phyloP scores from a whole-genome alignment of 139 green algal species.

The Chlorella sp. region DNA sequence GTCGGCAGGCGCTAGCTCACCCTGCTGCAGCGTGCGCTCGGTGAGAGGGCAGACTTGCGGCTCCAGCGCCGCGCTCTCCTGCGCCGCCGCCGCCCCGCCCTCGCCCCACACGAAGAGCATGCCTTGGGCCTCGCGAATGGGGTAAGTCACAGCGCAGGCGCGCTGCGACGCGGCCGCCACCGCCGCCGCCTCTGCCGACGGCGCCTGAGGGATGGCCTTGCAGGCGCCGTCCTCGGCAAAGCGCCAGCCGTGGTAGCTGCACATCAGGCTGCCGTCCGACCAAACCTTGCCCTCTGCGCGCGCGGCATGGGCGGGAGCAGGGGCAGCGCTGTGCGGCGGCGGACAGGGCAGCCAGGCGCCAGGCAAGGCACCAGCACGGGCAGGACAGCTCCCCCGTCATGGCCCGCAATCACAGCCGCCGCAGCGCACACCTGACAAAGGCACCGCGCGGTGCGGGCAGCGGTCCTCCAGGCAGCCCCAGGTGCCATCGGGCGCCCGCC shows the following conservation, averaged over 20 bases:
- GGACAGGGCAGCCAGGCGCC: not conserved
- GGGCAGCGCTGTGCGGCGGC: not conserved
- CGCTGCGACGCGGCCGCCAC: not conserved
- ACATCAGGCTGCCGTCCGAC: conserved; percentile 45
- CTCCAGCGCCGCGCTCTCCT: not conserved
- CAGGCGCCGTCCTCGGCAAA: conserved; percentile 49
- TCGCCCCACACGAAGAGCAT: conserved; percentile 40
- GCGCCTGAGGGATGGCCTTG: conserved; percentile 50
- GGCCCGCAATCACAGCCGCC: not conserved
- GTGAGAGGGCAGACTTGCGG: not conserved
- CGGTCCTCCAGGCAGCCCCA: conserved; percentile 16
- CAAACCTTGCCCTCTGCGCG: conserved; percentile 46
- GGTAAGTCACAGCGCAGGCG: not conserved
- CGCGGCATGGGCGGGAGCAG: not conserved
- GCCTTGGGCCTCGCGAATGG: not conserved
- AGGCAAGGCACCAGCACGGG: not conserved
- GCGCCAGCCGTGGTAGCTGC: conserved; percentile 56
- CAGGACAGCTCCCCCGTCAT: not conserved
- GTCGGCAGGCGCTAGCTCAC: too few relatives aligned
- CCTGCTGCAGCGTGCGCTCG: not conserved
- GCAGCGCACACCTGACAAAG: conserved; percentile 26
- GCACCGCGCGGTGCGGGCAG: conserved; percentile 56
- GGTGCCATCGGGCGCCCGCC: not conserved
- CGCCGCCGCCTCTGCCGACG: not conserved
- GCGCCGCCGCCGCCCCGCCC: not conserved